Conservation (phyloP, 2,329 filamentous ascomycete genomes). For the Epichloe festucae region DNA sequence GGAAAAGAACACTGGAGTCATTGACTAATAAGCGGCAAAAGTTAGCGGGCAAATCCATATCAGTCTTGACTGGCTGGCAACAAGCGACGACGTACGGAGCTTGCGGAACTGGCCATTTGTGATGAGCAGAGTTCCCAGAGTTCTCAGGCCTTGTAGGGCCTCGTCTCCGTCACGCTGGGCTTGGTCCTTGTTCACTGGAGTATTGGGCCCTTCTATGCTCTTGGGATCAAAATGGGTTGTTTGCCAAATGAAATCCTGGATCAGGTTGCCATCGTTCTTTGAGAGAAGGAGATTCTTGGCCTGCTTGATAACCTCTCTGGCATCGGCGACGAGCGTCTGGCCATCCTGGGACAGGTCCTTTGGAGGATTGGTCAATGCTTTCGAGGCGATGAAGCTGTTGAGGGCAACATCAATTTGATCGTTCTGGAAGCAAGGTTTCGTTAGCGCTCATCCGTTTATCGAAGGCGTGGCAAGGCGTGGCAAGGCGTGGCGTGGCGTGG, state of each 20-base stretch:
- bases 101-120: slow-evolving; percentile 96
- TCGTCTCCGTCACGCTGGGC: slow-evolving; percentile 75
- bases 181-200: slow-evolving; percentile 60
- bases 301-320: slow-evolving; percentile 67
- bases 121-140: slow-evolving; percentile 76
- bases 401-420: slow-evolving; percentile 91
- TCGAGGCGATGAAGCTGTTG: slow-evolving; percentile 71
- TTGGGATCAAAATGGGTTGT: slow-evolving; percentile 61
- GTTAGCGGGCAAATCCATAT: too few relatives aligned
- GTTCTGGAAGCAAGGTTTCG: slow-evolving; percentile 42
- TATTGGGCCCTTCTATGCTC: slow-evolving; percentile 46
- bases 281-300: slow-evolving; percentile 75
- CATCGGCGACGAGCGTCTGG: slow-evolving; percentile 61
- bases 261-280: slow-evolving; percentile 88
- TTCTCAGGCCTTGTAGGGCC: slow-evolving; percentile 73
- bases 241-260: slow-evolving; percentile 97
- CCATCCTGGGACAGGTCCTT: slow-evolving; percentile 73
- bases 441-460: background rate
- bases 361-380: slow-evolving; percentile 55
- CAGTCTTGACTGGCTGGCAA: too few relatives aligned
- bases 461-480: too few relatives aligned
- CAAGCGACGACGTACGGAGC: slow-evolving; percentile 46
- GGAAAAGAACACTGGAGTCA: slow-evolving; percentile 68
- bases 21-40: slow-evolving; percentile 34
- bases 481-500: too few relatives aligned